phyloP scores from a whole-genome alignment of 768 basidiomycete species.

The Mycena capillaripes region DNA sequence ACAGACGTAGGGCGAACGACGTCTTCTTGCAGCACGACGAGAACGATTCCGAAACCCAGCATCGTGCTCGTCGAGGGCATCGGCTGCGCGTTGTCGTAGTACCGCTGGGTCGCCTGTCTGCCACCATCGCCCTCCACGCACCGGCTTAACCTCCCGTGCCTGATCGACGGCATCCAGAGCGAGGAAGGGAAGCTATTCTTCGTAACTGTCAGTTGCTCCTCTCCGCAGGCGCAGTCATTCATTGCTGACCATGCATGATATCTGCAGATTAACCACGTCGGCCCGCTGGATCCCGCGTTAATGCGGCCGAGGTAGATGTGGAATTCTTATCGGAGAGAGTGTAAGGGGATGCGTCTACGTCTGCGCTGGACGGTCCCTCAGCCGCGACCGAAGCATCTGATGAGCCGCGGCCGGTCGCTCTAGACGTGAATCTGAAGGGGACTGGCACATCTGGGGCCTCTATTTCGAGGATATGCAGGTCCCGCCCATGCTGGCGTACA shows the following conservation, averaged over 20 bases:
- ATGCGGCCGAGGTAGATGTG: constrained; percentile 54
- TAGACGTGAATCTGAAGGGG: not conserved
- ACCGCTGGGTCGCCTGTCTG: constrained; percentile 29
- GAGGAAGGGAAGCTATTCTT: constrained; percentile 76
- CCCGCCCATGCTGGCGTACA: constrained; percentile 5
- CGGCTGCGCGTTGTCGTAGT: constrained; percentile 54
- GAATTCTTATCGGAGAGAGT: constrained; percentile 20
- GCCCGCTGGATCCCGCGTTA: constrained; percentile 69
- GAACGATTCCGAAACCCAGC: constrained; percentile 46
- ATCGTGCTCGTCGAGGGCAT: constrained; percentile 57
- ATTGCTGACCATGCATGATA: too few species aligned
- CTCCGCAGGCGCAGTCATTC: not conserved
- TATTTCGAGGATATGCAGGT: constrained; percentile 14
- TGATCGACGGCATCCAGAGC: constrained; percentile 71
- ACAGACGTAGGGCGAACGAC: constrained; percentile 50
- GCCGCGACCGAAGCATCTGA: not conserved
- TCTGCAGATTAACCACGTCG: constrained; percentile 66
- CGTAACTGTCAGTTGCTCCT: constrained; percentile 59
- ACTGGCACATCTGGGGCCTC: not conserved
- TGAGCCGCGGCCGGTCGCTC: too few species aligned
- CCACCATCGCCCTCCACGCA: constrained; percentile 41
- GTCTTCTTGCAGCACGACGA: constrained; percentile 43
- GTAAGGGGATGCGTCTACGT: not conserved
- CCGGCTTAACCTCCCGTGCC: constrained; percentile 66
- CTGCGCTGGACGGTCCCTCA: not conserved